Evolutionary conservation across 108 stramenopile genomes (phyloP), one percentile per base, ranked within the genome.

Genomic region (Nitzschia sp.): DNA sequence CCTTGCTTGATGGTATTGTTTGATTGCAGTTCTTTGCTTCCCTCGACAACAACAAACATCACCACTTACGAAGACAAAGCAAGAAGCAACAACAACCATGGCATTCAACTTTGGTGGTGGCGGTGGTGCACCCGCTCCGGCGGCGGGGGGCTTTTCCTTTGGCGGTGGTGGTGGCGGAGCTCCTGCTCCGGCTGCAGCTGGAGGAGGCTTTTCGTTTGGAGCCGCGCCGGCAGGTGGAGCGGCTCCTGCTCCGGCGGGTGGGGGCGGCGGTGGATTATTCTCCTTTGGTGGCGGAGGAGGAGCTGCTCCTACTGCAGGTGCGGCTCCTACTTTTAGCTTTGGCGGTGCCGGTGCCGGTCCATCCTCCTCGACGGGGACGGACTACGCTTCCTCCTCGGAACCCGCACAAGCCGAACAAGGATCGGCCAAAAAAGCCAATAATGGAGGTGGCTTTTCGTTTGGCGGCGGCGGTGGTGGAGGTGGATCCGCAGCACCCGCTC

Each of bases 311-410:
- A 27, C 58, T 22, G 26, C 67, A 11, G 32, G 66, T 31, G 34
- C 78, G 19, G 64, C 45, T 26, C 69, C 69, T 25, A 66, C 73
- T 53, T 60, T 60, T 60, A 28, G 62, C 15, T 80, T 80, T 72
- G 80, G 80, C 17, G 75, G 70, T 6, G 30, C 66, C 25, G n/a
- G 70, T 38, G 27, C 76, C 28, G 45, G 26, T 34, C n/a, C n/a
- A n/a, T n/a, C n/a, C n/a, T n/a, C n/a, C n/a, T n/a, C n/a, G n/a
- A n/a, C n/a, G n/a, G n/a, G n/a, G n/a, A n/a, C n/a, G n/a, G n/a
- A n/a, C n/a, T n/a, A n/a, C n/a, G 38, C 38, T 9, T 41, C 35
- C 17, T 27, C 68, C 3, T 13, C 73, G 5, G 55, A 31, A 3
- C 41, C 58, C 23, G 48, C 55, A 8, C 5, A 3, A 28, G 55